These are phyloP conservation scores for Pichia sp. DNA, from an alignment of 1,139 yeast species.

Conservation along the genomic window DNA sequence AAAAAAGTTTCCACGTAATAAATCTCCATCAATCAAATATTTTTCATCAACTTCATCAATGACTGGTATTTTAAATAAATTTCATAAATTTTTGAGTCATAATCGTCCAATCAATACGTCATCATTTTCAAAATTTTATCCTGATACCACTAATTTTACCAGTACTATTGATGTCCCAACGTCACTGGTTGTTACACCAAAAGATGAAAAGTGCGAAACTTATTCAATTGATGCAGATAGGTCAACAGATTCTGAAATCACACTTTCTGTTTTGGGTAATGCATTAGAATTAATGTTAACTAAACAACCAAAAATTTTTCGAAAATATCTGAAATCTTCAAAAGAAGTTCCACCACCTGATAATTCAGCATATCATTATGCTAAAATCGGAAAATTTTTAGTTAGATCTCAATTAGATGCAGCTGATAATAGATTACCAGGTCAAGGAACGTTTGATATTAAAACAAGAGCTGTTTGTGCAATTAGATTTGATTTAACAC, in stretches of 20 bases:
- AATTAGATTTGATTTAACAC: conserved; percentile 69
- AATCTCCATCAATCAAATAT: conserved; percentile 33
- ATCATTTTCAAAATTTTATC: conserved; percentile 41
- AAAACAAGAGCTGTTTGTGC: conserved; percentile 90
- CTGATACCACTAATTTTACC: conserved; percentile 31
- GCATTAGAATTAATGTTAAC: conserved; percentile 71
- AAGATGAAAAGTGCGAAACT: conserved; percentile 34
- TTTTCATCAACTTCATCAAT: conserved; percentile 84
- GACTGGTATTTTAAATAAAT: conserved; percentile 68
- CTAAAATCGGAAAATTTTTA: conserved; percentile 59
- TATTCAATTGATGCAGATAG: conserved; percentile 71
- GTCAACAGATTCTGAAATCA: conserved; percentile 60
- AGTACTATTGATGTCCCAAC: conserved; percentile 35
- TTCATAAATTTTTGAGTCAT: conserved; percentile 65
- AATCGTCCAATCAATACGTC: conserved; percentile 44
- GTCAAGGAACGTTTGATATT: conserved; percentile 86
- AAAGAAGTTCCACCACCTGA: conserved; percentile 13
- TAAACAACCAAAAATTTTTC: conserved; percentile 36
- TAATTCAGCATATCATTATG: conserved; percentile 57
- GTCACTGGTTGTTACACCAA: conserved; percentile 36
- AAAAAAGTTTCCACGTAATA: conserved; percentile 13
- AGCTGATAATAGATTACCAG: conserved; percentile 68
- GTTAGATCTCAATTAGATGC: conserved; percentile 93
- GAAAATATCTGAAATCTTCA: conserved; percentile 18
- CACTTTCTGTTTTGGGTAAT: conserved; percentile 75